phyloP scores from a whole-genome alignment of 2,329 filamentous ascomycete genomes.

The Paraphaeosphaeria minitans region DNA sequence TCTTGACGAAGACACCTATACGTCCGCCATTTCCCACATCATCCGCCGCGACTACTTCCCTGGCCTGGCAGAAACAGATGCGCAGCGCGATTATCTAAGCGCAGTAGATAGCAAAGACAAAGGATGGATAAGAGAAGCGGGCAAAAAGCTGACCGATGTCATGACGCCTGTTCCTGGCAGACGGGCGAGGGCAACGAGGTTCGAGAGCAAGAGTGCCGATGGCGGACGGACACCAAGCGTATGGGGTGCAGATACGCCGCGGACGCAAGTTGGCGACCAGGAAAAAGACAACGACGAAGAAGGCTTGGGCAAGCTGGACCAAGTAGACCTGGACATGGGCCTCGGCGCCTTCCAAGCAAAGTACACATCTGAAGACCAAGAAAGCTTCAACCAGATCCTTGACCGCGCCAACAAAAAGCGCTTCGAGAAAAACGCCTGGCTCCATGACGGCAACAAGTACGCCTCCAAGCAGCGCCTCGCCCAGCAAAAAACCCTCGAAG shows the following conservation, averaged over 20 bases:
- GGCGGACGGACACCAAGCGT: conserved; percentile 65
- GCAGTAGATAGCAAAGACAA: conserved; percentile 85
- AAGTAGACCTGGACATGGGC: conserved; percentile 77
- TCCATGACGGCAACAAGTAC: conserved; percentile 88
- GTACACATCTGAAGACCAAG: conserved; percentile 97
- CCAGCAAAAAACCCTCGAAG: conserved; percentile 74
- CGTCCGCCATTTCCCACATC: conserved; percentile 86
- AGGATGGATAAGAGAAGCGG: conserved; percentile 84
- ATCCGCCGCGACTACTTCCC: conserved; percentile 98
- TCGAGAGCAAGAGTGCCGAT: conserved; percentile 25
- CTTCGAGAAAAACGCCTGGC: conserved; percentile 84
- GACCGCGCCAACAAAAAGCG: conserved; percentile 88
- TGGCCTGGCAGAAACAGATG: conserved; percentile 81
- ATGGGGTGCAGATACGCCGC: conserved; percentile 73
- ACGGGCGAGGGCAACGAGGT: conserved; percentile 36
- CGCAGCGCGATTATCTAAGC: conserved; percentile 89
- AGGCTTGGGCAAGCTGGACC: conserved; percentile 50
- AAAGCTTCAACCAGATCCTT: conserved; percentile 90
- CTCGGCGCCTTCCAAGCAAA: conserved; percentile 85
- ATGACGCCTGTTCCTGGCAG: conserved; percentile 76
- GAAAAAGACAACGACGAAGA: conserved; percentile 24
- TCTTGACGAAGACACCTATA: conserved; percentile 93
- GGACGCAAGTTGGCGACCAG: conserved; percentile 39
- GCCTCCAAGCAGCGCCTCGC: conserved; percentile 65
- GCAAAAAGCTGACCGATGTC: conserved; percentile 65